These are phyloP conservation scores for Boletus subparvulus DNA, from an alignment of 768 basidiomycete genomes.

Conservation along the genomic window DNA sequence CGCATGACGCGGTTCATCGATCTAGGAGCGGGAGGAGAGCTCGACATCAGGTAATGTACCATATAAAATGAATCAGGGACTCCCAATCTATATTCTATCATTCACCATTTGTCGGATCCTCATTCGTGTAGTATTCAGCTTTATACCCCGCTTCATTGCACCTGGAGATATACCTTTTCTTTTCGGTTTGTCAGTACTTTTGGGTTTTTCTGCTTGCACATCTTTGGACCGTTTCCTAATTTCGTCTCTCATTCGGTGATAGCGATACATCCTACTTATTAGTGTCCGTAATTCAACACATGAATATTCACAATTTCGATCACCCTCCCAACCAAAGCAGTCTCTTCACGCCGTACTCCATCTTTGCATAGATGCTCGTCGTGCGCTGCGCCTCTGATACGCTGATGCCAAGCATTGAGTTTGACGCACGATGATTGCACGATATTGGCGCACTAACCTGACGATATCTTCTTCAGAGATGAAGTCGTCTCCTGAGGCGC, in stretches of 20 bases:
- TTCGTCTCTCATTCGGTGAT: constrained; percentile 6
- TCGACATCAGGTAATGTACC: constrained; percentile 34
- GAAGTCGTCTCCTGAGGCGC: constrained; percentile 42
- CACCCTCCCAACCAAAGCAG: constrained; percentile 83
- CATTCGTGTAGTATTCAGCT: constrained; percentile 19
- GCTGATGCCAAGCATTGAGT: constrained; percentile 39
- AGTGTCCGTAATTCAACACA: constrained; percentile 11
- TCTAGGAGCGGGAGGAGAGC: constrained; percentile 38
- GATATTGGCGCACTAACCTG: constrained; percentile 47
- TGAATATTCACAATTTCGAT: constrained; percentile 4
- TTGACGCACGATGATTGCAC: not conserved
- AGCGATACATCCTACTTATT: constrained; percentile 16
- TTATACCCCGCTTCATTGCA: constrained; percentile 18
- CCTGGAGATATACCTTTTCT: constrained; percentile 24
- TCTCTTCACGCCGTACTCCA: constrained; percentile 92
- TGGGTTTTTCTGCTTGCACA: constrained; percentile 2
- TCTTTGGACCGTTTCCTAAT: constrained; percentile 5
- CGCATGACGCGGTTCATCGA: constrained; percentile 82
- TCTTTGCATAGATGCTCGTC: constrained; percentile 85
- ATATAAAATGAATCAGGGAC: constrained; percentile 18
- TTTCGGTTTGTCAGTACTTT: constrained; percentile 18
- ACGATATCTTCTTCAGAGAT: constrained; percentile 73
- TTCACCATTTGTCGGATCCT: constrained; percentile 16
- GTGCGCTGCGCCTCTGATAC: constrained; percentile 79
- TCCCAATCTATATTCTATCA: constrained; percentile 20